These are phyloP conservation scores for Cylindrotheca closterium DNA, from an alignment of 108 stramenopile genomes.

Conservation along the genomic window DNA sequence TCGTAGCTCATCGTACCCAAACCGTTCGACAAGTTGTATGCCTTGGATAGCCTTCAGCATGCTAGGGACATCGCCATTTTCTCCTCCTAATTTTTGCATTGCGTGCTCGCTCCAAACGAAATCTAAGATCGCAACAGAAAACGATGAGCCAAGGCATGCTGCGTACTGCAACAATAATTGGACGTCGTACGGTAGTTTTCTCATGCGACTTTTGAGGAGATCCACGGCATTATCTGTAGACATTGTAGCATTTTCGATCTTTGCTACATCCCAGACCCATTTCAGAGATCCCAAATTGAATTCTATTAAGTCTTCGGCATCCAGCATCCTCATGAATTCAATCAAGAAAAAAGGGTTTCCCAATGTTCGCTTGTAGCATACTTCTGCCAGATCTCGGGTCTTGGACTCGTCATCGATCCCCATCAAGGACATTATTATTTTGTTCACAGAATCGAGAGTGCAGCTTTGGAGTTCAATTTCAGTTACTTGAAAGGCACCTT, in stretches of 20 bases:
- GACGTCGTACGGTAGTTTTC: neutral
- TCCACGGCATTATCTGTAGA: slow-evolving; percentile 8
- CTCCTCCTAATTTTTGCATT: too few relatives aligned
- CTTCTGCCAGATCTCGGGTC: neutral
- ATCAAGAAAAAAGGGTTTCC: too few relatives aligned
- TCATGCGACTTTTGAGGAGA: slow-evolving; percentile 19
- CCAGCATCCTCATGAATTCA: too few relatives aligned
- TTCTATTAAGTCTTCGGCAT: slow-evolving; percentile 1
- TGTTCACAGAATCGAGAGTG: neutral
- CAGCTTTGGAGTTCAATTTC: neutral
- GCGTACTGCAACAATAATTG: neutral
- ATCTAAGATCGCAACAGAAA: neutral
- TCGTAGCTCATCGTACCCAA: too few relatives aligned
- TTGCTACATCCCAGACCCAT: slow-evolving; percentile 12
- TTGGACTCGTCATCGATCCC: too few relatives aligned
- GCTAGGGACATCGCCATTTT: neutral
- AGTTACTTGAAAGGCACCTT: too few relatives aligned
- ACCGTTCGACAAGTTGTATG: too few relatives aligned
- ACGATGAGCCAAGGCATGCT: slow-evolving; percentile 10
- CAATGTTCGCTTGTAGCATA: too few relatives aligned
- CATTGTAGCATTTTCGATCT: slow-evolving; percentile 3
- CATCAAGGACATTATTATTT: too few relatives aligned
- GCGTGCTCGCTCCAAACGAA: too few relatives aligned
- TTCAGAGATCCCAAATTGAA: slow-evolving; percentile 2
- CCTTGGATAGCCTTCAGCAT: too few relatives aligned